Base-by-base conservation (phyloP, 768 basidiomycete genomes). In the Antrodiella citrinella region DNA sequence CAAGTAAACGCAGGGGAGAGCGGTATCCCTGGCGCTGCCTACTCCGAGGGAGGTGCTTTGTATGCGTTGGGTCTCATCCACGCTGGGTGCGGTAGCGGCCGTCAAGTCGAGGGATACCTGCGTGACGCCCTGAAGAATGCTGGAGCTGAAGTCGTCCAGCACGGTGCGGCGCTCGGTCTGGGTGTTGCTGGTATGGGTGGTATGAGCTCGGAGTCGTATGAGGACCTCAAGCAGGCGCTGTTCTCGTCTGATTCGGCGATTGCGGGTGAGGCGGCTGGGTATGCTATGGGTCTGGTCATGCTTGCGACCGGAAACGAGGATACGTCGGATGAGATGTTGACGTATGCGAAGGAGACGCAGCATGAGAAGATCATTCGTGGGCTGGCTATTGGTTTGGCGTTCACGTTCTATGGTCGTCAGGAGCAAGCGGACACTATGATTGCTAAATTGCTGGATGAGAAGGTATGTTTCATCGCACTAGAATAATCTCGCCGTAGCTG, bases 281-380 rank as follows among this genome's bases (percentile, higher is more conserved):
- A 91, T 67, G 88, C 94, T 1, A 97, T 99, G 94, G 96, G 96
- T 25, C 74, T 99, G 48, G 81, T 97, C 62, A 97, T 97, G 94
- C 77, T 99, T 4, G 96, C 93, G n/a, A 93, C 91, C 2, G 93
- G 82, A 13, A 83, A 82, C 40, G 72, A 75, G 23, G 83, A 80
- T 30, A 81, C 82, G 48, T 81, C 92, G 26, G 84, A 89, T 23
- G 96, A 99, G 69, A 98, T 97, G 95, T 72, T 97, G 50, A 80
- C 85, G 47, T 99, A 99, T 62, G 93, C 96, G 23, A 81, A 87
- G 49, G 96, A 99, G 64, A 99, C 96, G 1, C 92, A 96, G 61
- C 96, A 98, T 63, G 96, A 99, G 72, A 99, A 98, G 73, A 98
- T 98, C 61, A 98, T 98, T 49, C 85, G 96, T 42, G 93, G 93